These are phyloP conservation scores for Euryodendron excelsum DNA, from an alignment of 148 eudicot species.

Conservation along the genomic window DNA sequence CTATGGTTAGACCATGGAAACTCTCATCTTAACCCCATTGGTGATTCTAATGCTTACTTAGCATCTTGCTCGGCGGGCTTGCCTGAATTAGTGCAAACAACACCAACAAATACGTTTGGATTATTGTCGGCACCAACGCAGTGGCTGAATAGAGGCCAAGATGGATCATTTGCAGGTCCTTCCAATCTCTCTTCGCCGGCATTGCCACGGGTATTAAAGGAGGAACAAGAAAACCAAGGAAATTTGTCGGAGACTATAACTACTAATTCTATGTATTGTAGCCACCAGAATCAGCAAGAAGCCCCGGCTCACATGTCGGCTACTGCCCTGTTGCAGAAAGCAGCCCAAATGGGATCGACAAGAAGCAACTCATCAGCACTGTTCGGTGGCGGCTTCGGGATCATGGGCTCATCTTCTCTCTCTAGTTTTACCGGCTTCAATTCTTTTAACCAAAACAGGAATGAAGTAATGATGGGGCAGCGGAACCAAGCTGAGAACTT, in stretches of 20 bases:
- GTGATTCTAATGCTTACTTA: slow-evolving; percentile 15
- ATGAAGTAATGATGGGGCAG: neutral
- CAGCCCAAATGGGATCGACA: slow-evolving; percentile 51
- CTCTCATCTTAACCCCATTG: slow-evolving; percentile 9
- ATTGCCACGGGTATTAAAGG: slow-evolving; percentile 22
- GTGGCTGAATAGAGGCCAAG: slow-evolving; percentile 20
- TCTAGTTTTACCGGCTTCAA: neutral
- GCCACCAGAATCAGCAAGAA: slow-evolving; percentile 15
- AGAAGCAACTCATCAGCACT: slow-evolving; percentile 25
- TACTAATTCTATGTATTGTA: slow-evolving; percentile 22
- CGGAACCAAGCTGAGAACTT: neutral
- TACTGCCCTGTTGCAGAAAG: slow-evolving; percentile 46
- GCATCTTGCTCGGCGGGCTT: neutral
- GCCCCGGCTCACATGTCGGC: slow-evolving; percentile 41
- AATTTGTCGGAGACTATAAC: neutral
- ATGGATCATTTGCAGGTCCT: no score
- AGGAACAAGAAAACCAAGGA: slow-evolving; percentile 25
- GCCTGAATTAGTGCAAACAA: slow-evolving; percentile 4
- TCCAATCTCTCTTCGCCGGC: neutral
- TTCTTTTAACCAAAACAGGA: slow-evolving; percentile 1
- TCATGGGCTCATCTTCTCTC: slow-evolving; percentile 26
- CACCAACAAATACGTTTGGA: slow-evolving; percentile 22
- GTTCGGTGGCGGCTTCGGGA: slow-evolving; percentile 27
- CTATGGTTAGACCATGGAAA: slow-evolving; percentile 44
- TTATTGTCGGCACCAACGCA: slow-evolving; percentile 11